Base-by-base conservation (phyloP, 1,284 basidiomycete species). In the Vanrija sp. region DNA sequence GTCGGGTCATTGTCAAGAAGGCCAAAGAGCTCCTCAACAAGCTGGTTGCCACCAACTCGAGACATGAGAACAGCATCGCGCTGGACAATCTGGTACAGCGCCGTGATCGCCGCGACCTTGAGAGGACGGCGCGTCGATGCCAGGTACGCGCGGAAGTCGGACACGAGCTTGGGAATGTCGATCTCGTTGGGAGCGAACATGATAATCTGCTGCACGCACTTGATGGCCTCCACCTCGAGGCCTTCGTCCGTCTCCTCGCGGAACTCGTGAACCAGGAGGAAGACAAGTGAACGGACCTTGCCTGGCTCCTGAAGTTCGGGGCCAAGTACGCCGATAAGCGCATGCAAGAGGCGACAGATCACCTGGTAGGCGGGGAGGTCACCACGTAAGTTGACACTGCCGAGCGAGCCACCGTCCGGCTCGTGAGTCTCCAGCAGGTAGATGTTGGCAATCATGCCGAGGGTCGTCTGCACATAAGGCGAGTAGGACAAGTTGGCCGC, bases 1-100 rank as follows among this genome's bases (percentile, higher is more conserved):
- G 85, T 88, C 0, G 92, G 87, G 70, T 96, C 93, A 62, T 68
- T 88, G 69, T 99, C 96, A 31, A 98, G 78, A 82, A 98, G 88
- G 1, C 86, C 87, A 69, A 98, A 98, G 8, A 99, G 80, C 62
- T 96, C 89, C 68, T 95, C 91, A 0, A 98, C 96, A 8, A 99
- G 82, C 45, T 83, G 83, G 73, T 98, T 93, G 2, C 96, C 96
- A 16, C 96, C 96, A 3, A 98, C 77, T 65, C 88, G 88, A 15
- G 92, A 96, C 83, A 98, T 90, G 5, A 86, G 80, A 4, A 93
- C 75, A 0, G 94, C 94, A 73, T 98, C 92, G 57, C 91, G 87
- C 76, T 98, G 96, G 0, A 98, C 93, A 19, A 98, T 87, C 69
- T 98, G 95, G 69, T 98, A 98, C 18, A 98, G 79, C 0, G 90